A percentile compares a stretch with the other conserved stretches of the same genome.
Conservation (phyloP, 176 grass and related monocot genomes). For the Dactylis glomerata region DNA sequence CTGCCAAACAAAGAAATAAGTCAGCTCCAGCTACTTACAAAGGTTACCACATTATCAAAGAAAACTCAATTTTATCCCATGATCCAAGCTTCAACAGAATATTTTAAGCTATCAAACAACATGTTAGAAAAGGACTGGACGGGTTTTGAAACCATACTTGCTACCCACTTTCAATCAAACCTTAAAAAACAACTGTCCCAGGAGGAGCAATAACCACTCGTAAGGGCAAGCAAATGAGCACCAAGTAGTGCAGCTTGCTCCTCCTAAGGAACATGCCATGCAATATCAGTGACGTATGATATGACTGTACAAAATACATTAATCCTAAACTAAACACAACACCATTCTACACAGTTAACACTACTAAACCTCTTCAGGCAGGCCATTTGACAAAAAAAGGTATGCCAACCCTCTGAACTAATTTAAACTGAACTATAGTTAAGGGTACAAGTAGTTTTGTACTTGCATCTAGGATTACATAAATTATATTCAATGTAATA, state of each 20-base stretch:
- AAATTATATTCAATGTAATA: background rate
- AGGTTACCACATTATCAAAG: background rate
- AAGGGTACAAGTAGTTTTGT: background rate
- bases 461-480: background rate
- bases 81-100: background rate
- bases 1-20: slow-evolving; percentile 40
- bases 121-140: background rate
- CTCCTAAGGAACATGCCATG: background rate
- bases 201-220: background rate
- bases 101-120: background rate
- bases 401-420: background rate
- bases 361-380: background rate
- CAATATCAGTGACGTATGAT: background rate
- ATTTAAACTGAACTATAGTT: background rate
- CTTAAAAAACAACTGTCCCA: background rate
- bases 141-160: background rate
- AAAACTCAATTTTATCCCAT: background rate
- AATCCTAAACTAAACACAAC: background rate
- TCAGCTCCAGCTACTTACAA: background rate
- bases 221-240: background rate
- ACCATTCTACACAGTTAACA: background rate
- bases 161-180: background rate
- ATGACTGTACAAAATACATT: background rate
- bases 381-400: background rate
- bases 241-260: background rate